Conservation (phyloP, 2,329 filamentous ascomycete genomes). For the Arthroderma sp. region DNA sequence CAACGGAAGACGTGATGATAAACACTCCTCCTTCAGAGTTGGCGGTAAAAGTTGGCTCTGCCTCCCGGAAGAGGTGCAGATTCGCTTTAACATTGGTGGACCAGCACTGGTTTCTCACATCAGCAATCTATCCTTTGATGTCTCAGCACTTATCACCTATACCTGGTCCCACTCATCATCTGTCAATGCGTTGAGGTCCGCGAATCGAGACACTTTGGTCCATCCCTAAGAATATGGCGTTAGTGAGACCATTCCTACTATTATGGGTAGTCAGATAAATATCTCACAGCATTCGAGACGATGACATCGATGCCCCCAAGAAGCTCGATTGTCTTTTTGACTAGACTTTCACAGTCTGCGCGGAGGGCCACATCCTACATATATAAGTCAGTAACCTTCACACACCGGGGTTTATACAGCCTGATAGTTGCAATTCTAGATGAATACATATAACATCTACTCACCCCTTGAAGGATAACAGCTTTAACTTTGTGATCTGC, state of each 20-base stretch:
- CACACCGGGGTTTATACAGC: neutral
- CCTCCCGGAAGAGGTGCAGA: constrained; percentile 44
- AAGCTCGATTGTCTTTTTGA: constrained; percentile 46
- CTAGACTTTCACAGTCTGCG: constrained; percentile 46
- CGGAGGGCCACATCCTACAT: constrained; percentile 50
- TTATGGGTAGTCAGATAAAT: neutral
- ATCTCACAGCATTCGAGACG: constrained; percentile 57
- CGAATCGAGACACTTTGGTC: constrained; percentile 48
- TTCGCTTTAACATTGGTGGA: constrained; percentile 49
- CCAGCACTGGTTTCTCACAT: constrained; percentile 41
- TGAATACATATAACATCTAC: constrained; percentile 15
- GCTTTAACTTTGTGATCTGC: constrained; percentile 41
- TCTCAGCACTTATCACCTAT: constrained; percentile 8
- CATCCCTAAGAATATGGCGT: constrained; percentile 38
- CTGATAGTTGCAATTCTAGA: neutral
- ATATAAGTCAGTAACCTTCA: neutral
- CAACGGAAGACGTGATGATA: constrained; percentile 52
- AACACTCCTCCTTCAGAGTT: constrained; percentile 53
- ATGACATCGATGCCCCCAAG: constrained; percentile 64
- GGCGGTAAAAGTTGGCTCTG: constrained; percentile 46
- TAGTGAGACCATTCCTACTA: neutral
- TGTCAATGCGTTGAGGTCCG: constrained; percentile 45
- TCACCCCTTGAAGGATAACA: constrained; percentile 48
- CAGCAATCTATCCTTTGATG: neutral
- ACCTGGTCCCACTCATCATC: constrained; percentile 55